Conservation (phyloP, 306 rosid genomes). For the Sindora glabra region DNA sequence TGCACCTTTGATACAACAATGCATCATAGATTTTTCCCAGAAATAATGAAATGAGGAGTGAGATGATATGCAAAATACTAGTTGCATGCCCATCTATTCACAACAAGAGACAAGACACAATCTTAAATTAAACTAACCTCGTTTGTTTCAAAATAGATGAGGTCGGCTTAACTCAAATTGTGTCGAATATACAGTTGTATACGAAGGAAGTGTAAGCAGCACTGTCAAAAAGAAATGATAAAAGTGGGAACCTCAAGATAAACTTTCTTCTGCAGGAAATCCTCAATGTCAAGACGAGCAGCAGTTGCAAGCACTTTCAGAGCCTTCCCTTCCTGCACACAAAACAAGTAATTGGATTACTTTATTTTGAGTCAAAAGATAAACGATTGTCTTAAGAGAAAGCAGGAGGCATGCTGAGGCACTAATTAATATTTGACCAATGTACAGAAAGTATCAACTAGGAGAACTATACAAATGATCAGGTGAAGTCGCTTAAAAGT, state of each 20-base stretch:
- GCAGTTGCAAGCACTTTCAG: constrained; percentile 90
- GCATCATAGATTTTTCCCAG: too few species aligned
- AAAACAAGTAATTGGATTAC: constrained; percentile 4
- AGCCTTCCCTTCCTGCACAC: constrained; percentile 82
- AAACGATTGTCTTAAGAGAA: neutral
- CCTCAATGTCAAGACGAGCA: constrained; percentile 83
- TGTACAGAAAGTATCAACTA: neutral
- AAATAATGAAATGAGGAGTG: too few species aligned
- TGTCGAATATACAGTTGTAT: too few species aligned
- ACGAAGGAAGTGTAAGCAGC: too few species aligned
- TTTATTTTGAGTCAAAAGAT: neutral
- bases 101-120: too few species aligned
- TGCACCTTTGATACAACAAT: too few species aligned
- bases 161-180: too few species aligned
- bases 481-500: constrained; percentile 3
- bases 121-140: too few species aligned
- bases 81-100: too few species aligned
- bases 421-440: neutral
- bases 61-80: too few species aligned
- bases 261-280: constrained; percentile 87
- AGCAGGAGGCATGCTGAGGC: neutral
- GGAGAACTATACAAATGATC: neutral
- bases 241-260: constrained; percentile 61
- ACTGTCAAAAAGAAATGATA: neutral
- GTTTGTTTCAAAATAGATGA: too few species aligned